Evolutionary conservation across 495 filamentous ascomycete genomes (phyloP).

Genomic region (Aspergillus kassunensis): DNA sequence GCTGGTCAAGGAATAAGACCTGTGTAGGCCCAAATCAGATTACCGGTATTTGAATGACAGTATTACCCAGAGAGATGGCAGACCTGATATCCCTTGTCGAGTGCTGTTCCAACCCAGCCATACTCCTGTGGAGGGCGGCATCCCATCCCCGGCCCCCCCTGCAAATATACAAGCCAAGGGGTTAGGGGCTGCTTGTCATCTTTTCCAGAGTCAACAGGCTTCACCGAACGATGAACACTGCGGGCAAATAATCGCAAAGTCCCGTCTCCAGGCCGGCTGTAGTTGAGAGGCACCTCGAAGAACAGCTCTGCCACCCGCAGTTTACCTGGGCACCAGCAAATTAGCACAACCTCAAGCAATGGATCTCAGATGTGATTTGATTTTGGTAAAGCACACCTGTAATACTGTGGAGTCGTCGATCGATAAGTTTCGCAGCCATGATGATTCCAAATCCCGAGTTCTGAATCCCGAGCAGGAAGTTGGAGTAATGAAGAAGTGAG

Average conservation of each 20-base stretch:
- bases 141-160: slow-evolving; percentile 76
- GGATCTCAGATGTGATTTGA: background rate
- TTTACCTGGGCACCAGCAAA: slow-evolving; percentile 50
- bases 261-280: slow-evolving; percentile 57
- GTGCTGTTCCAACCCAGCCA: slow-evolving; percentile 59
- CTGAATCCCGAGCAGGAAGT: no score
- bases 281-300: slow-evolving; percentile 80
- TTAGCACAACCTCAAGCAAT: slow-evolving; percentile 4
- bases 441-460: no score
- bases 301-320: slow-evolving; percentile 73
- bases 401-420: slow-evolving; percentile 40
- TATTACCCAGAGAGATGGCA: slow-evolving; percentile 4
- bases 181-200: slow-evolving; percentile 45
- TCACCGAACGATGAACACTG: slow-evolving; percentile 60
- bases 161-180: slow-evolving; percentile 63
- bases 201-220: slow-evolving; percentile 51
- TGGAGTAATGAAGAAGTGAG: no score
- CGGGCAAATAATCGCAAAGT: slow-evolving; percentile 72
- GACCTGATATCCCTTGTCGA: slow-evolving; percentile 73
- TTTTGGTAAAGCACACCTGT: slow-evolving; percentile 28
- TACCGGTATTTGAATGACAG: background rate
- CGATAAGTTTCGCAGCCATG: slow-evolving; percentile 45
- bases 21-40: slow-evolving; percentile 28
- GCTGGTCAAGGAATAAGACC: slow-evolving; percentile 80
- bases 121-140: slow-evolving; percentile 69